Conservation (phyloP, 768 basidiomycete species). For the Stropharia rugosoannulata region DNA sequence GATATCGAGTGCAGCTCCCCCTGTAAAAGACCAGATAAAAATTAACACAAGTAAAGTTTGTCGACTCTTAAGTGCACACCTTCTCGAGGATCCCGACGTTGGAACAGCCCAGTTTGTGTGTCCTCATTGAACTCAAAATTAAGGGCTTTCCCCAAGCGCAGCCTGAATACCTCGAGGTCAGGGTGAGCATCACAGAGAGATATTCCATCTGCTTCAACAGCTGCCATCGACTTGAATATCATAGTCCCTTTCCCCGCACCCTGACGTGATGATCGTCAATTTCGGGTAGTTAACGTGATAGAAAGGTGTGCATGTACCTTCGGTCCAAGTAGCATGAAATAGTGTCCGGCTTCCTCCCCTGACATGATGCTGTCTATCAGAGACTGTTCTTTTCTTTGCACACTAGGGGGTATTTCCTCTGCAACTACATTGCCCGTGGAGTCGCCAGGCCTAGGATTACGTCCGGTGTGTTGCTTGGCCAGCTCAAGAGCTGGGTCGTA, state of each 20-base stretch:
- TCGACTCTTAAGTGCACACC: slow-evolving; percentile 31
- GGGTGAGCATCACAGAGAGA: slow-evolving; percentile 83
- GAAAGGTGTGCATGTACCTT: slow-evolving; percentile 48
- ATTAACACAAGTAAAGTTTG: not conserved
- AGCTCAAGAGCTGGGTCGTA: slow-evolving; percentile 84
- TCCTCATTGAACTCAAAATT: slow-evolving; percentile 88
- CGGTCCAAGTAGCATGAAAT: slow-evolving; percentile 74
- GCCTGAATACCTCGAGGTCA: slow-evolving; percentile 82
- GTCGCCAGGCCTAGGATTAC: slow-evolving; percentile 28
- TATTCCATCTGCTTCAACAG: slow-evolving; percentile 66
- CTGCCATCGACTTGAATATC: slow-evolving; percentile 80
- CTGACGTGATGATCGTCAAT: slow-evolving; percentile 27
- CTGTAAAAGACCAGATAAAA: slow-evolving; percentile 25
- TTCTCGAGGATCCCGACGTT: slow-evolving; percentile 81
- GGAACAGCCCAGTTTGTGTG: slow-evolving; percentile 78
- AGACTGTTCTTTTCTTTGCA: slow-evolving; percentile 65
- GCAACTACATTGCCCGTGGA: slow-evolving; percentile 32
- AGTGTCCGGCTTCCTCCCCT: slow-evolving; percentile 70
- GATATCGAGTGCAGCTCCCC: slow-evolving; percentile 78
- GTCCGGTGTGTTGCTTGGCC: slow-evolving; percentile 45
- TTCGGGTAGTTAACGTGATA: not conserved
- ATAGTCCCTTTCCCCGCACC: slow-evolving; percentile 84
- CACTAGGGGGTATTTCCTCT: slow-evolving; percentile 49
- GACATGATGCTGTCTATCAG: slow-evolving; percentile 76
- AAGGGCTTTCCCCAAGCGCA: slow-evolving; percentile 81